phyloP scores from a whole-genome alignment of 1,284 basidiomycete genomes.

The Nidula niveotomentosa region DNA sequence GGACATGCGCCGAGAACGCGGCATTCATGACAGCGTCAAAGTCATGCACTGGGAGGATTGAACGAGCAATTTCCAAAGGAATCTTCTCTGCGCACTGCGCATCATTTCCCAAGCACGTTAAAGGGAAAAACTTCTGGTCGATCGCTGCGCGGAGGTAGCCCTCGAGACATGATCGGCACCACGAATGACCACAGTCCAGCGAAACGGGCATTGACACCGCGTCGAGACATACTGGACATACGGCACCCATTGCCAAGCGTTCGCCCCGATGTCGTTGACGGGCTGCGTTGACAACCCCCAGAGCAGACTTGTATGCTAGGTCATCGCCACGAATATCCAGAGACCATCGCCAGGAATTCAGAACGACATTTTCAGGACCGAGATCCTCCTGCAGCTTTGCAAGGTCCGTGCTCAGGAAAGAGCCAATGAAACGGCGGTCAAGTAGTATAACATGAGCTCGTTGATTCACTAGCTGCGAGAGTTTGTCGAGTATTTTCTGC shows the following conservation, averaged over 20 bases:
- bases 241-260: slow-evolving; percentile 14
- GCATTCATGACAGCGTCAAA: slow-evolving; percentile 55
- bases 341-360: slow-evolving; percentile 30
- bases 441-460: slow-evolving; percentile 43
- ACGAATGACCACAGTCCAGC: slow-evolving; percentile 62
- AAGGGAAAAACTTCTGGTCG: slow-evolving; percentile 60
- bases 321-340: slow-evolving; percentile 35
- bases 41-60: slow-evolving; percentile 46
- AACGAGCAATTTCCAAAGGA: slow-evolving; percentile 46
- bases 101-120: slow-evolving; percentile 63
- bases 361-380: slow-evolving; percentile 35
- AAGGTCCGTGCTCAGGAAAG: slow-evolving; percentile 43
- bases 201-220: slow-evolving; percentile 47
- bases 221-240: slow-evolving; percentile 64
- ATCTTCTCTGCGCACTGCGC: slow-evolving; percentile 54
- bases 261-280: slow-evolving; percentile 11
- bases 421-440: slow-evolving; percentile 38
- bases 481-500: slow-evolving; percentile 41
- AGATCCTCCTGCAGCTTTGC: slow-evolving; percentile 25
- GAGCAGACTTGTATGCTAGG: slow-evolving; percentile 13
- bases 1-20: slow-evolving; percentile 56
- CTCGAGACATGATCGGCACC: slow-evolving; percentile 60
- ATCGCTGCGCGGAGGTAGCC: slow-evolving; percentile 55
- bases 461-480: slow-evolving; percentile 38
- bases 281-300: slow-evolving; percentile 16